Evolutionary conservation across 371 early-diverging fungal genomes (phyloP).

Genomic region (Nematocida homosporus): DNA sequence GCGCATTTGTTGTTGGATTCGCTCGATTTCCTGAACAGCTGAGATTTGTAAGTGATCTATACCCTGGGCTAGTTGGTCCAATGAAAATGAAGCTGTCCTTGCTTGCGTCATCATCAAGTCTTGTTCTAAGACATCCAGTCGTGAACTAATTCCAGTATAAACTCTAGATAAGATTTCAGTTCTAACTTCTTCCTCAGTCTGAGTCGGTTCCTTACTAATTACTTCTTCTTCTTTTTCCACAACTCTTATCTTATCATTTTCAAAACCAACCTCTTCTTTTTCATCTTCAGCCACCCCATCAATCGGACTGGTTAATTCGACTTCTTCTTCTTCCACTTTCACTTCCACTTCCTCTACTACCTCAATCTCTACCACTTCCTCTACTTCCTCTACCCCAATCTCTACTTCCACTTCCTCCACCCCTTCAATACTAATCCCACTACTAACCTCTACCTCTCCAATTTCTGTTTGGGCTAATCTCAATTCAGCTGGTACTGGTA

Average conservation of each 20-base stretch:
- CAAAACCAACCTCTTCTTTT: not conserved
- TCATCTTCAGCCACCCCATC: not conserved
- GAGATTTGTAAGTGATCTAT: too few species aligned
- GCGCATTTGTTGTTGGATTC: slow-evolving; percentile 6
- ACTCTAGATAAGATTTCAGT: too few species aligned
- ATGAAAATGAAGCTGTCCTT: too few species aligned
- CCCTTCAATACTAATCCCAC: not conserved
- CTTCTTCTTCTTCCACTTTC: not conserved
- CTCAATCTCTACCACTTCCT: not conserved
- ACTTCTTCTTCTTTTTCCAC: not conserved
- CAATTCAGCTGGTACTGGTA: too few species aligned
- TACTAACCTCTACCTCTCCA: not conserved
- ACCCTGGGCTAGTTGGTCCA: too few species aligned
- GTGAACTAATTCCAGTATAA: too few species aligned
- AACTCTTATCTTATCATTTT: not conserved
- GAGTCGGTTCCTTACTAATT: too few species aligned
- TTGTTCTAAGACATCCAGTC: too few species aligned
- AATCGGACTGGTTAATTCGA: not conserved
- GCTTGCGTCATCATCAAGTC: too few species aligned
- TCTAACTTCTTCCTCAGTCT: too few species aligned
- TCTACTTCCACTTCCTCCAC: not conserved
- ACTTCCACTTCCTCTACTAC: not conserved
- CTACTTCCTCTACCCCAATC: not conserved
- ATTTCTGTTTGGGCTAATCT: too few species aligned
- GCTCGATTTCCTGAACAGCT: too few species aligned